Evolutionary conservation across 345 rosid species (phyloP), one percentile per base, ranked within the genome.

Genomic region (Camelina sativa): DNA sequence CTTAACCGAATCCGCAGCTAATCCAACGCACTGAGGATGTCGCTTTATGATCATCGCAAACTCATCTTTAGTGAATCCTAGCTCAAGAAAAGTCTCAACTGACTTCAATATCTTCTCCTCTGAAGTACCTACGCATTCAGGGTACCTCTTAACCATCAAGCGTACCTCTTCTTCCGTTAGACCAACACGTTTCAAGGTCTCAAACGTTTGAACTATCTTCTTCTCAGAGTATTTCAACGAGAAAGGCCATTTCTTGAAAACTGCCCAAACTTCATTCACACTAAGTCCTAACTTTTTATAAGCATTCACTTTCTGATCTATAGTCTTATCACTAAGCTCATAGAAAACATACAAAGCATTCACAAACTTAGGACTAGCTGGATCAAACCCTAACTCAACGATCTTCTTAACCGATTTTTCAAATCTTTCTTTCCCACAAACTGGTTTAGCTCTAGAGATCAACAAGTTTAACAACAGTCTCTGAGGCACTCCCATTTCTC

Each of bases 221-320:
- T 62, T 69, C 61, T 72, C 81, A 2, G 86, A 83, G 28, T 57
- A 13, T 11, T 13, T 30, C 66, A 81, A 11, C 51, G 20, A 55
- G 34, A 12, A 11, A 30, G 86, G 86, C 43, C 52, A 25, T 64
- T 73, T 86, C 76, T 64, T 75, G 56, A 84, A 83, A 0, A 74
- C 62, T 1, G 10, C 11, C 71, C 63, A 40, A 9, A 69, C 37
- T 11, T 77, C 85, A 35, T 51, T 70, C 7, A 35, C 66, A 5
- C 73, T 50, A 65, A 78, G 83, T 15, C 85, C 86, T 72, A 80
- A 76, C 17, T 25, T 71, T 43, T 53, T 28, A 6, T 76, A 76
- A 1, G 40, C 65, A 8, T 30, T 12, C 35, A 76, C 75, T 47
- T 76, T 76, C 71, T 62, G 52, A 11, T 76, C 75, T 66, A 78